Evolutionary conservation across 352 stramenopile genomes (phyloP), one percentile per base, ranked within the genome.

Genomic region (Pythium coloratum): DNA sequence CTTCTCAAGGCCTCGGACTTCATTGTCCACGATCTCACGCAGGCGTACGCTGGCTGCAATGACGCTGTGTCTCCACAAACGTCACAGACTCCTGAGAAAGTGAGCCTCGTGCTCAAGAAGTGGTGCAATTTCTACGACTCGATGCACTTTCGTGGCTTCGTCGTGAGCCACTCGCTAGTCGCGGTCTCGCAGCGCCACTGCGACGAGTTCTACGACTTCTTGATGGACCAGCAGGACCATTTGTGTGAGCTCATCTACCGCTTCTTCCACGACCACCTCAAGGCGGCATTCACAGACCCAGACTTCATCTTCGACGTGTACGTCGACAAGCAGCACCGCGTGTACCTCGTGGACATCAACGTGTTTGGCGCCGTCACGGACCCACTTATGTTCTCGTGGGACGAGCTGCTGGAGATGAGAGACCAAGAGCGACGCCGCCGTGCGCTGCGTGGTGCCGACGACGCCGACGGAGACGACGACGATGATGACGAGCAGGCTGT

Each of bases 61-160:
- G 71, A 75, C 26, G 20, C 13, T 36, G 14, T 3, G 24, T 33
- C 40, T 28, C 30, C 49, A 59, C n/a, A 34, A 55, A 30, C 0
- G 24, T 12, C 0, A 14, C 36, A 55, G 49, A 13, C 24, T 61
- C 76, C 36, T 10, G 54, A 57, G 33, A 77, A 55, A 24, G 78
- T 81, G 62, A 84, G 94, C 65, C 71, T 98, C n/a, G 91, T 98
- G 58, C 78, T 99, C 50, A 92, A 96, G 65, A 98, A 98, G 72
- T 98, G 92, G 92, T 97, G 93, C 73, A 97, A 96, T 58, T 90
- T 98, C 20, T 90, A 92, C 78, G 91, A 97, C 64, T 98, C 90
- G 73, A 98, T 98, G 90, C 87, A 98, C 66, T 99, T 99, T 70
- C 86, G 96, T 51, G 97, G 92, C 71, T 98, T 98, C 73, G 89